Percentiles rank a stretch among this genome's conserved stretches.
Conservation (phyloP, 441 rosid genomes). For the Pelargonium australe region DNA sequence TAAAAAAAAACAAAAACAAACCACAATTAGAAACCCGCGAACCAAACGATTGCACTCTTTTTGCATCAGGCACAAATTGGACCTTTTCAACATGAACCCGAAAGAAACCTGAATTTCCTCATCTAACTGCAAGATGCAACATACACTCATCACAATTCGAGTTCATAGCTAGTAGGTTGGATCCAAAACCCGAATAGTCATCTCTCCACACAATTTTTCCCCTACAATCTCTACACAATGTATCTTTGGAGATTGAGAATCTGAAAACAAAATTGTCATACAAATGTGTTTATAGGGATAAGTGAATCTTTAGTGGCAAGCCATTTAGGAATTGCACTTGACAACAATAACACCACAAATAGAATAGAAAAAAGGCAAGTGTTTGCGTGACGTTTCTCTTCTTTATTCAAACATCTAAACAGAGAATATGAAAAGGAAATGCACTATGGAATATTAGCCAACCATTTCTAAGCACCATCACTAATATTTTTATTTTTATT, state of each 20-base stretch:
- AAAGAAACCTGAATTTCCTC: background rate
- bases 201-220: no score
- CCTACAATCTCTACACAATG: no score
- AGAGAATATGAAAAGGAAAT: slow-evolving; percentile 30
- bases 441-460: slow-evolving; percentile 33
- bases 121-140: no score
- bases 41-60: no score
- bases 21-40: no score
- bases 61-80: no score
- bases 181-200: no score
- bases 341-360: slow-evolving; percentile 31
- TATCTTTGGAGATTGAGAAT: background rate
- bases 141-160: no score
- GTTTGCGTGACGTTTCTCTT: slow-evolving; percentile 49
- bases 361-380: slow-evolving; percentile 17
- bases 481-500: no score
- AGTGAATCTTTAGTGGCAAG: slow-evolving; percentile 51
- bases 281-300: no score
- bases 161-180: no score
- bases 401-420: slow-evolving; percentile 14
- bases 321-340: slow-evolving; percentile 54
- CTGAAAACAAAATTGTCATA: background rate
- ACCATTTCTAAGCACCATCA: slow-evolving; percentile 22
- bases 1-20: no score
- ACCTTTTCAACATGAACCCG: background rate